phyloP scores from a whole-genome alignment of 2,329 filamentous ascomycete species.

The Rhytidhysteron rufulum region DNA sequence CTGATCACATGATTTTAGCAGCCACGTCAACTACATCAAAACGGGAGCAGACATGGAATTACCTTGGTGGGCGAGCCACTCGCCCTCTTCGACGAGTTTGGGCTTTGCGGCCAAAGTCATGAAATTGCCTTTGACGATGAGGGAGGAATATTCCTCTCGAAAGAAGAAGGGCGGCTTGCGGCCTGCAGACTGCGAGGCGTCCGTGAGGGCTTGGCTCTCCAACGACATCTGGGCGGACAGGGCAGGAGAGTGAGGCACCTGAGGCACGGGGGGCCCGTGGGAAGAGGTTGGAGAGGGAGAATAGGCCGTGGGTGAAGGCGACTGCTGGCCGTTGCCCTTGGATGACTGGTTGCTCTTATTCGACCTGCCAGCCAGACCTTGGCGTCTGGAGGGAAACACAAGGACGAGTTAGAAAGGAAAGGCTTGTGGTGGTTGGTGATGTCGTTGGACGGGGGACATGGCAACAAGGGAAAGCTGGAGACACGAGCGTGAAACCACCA shows the following conservation, averaged over 20 bases:
- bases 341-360: conserved; percentile 37
- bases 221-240: conserved; percentile 55
- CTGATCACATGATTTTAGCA: conserved; percentile 47
- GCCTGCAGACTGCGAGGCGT: conserved; percentile 41
- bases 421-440: too few relatives aligned
- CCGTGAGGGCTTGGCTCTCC: conserved; percentile 54
- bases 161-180: conserved; percentile 73
- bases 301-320: conserved; percentile 12
- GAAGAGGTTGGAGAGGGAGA: conserved; percentile 31
- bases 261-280: conserved; percentile 29
- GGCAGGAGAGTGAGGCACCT: conserved; percentile 32
- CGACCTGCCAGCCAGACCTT: conserved; percentile 41
- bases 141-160: conserved; percentile 69
- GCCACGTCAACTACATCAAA: background rate
- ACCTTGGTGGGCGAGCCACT: conserved; percentile 97
- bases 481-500: background rate
- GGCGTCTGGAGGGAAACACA: conserved; percentile 31
- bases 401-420: conserved; percentile 11
- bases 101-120: conserved; percentile 91
- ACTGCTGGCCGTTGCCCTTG: conserved; percentile 29
- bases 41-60: conserved; percentile 16
- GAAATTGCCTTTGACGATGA: conserved; percentile 96
- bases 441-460: conserved; percentile 10
- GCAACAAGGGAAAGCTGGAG: conserved; percentile 6
- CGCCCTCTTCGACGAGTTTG: conserved; percentile 87